Conservation (phyloP, 1,284 basidiomycete species). For the Trichosporon sp. region DNA sequence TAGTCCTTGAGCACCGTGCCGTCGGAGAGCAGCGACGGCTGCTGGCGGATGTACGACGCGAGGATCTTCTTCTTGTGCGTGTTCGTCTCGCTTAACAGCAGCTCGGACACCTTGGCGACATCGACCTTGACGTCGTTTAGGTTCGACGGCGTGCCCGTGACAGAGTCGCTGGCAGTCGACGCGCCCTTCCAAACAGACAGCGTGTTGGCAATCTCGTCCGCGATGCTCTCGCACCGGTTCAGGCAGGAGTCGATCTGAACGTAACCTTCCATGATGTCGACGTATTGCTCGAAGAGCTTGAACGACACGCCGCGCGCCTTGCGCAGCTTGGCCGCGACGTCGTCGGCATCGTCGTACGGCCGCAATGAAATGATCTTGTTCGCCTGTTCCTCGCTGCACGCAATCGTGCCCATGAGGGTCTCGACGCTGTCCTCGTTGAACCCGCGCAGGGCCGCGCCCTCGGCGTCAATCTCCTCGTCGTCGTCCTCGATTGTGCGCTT, state of each 20-base stretch:
- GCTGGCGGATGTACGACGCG: conserved; percentile 64
- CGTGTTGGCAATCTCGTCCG: conserved; percentile 63
- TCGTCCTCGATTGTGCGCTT: conserved; percentile 43
- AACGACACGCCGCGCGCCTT: conserved; percentile 91
- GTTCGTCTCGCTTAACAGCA: conserved; percentile 49
- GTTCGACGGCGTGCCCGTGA: conserved; percentile 47
- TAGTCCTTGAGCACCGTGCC: conserved; percentile 89
- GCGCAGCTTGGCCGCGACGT: conserved; percentile 72
- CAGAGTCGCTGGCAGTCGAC: conserved; percentile 45
- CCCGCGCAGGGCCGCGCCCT: conserved; percentile 70
- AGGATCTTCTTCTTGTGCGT: conserved; percentile 52
- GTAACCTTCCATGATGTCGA: conserved; percentile 85
- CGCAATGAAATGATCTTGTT: conserved; percentile 75
- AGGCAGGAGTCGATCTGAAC: conserved; percentile 87
- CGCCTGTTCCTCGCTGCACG: conserved; percentile 82
- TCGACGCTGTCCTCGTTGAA: conserved; percentile 77
- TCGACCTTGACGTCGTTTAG: conserved; percentile 56
- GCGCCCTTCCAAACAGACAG: conserved; percentile 76
- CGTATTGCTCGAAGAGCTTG: conserved; percentile 87
- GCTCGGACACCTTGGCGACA: conserved; percentile 51
- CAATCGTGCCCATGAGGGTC: conserved; percentile 83
- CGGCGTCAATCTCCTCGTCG: conserved; percentile 50
- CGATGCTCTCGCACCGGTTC: conserved; percentile 83
- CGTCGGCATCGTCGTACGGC: conserved; percentile 77
- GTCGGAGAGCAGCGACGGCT: conserved; percentile 72